phyloP scores from a whole-genome alignment of 495 filamentous ascomycete species.

The Penicillium turbatum region DNA sequence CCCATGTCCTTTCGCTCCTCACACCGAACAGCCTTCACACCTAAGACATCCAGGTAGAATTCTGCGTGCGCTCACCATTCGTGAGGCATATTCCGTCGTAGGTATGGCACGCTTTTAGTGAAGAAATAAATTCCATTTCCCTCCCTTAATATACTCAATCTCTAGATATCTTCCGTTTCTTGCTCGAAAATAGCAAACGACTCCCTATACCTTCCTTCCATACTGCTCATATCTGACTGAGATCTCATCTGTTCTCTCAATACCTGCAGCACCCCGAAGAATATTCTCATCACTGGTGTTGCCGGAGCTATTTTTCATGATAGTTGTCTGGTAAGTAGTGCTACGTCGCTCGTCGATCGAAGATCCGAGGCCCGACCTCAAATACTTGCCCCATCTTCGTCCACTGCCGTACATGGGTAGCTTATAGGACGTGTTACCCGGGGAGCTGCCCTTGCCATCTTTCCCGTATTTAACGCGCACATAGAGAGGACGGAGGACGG shows the following conservation, averaged over 20 bases:
- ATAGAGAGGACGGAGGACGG: constrained; percentile 28
- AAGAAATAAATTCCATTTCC: too few relatives aligned
- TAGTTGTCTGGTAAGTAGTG: background rate
- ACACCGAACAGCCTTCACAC: constrained; percentile 36
- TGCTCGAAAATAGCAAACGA: too few relatives aligned
- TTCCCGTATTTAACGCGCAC: constrained; percentile 22
- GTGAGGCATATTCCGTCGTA: constrained; percentile 52
- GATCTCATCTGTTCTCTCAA: constrained; percentile 26
- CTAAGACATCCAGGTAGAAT: constrained; percentile 48
- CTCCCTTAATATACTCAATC: background rate
- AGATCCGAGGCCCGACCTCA: constrained; percentile 2
- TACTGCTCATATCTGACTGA: constrained; percentile 19
- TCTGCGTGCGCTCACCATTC: constrained; percentile 23
- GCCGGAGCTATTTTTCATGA: constrained; percentile 1
- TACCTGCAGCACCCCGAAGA: constrained; percentile 17
- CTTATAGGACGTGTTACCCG: constrained; percentile 20
- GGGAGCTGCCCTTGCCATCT: constrained; percentile 17
- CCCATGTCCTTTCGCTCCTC: constrained; percentile 23
- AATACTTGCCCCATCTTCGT: constrained; percentile 16
- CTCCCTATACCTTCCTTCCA: constrained; percentile 5
- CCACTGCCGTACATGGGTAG: constrained; percentile 21
- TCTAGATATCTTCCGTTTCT: background rate
- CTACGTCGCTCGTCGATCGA: constrained; percentile 5
- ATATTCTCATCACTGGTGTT: constrained; percentile 24
- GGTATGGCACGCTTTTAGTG: constrained; percentile 49